These are phyloP conservation scores for Rhizomucor pusillus DNA, from an alignment of 371 early-diverging fungal species.

Conservation along the genomic window DNA sequence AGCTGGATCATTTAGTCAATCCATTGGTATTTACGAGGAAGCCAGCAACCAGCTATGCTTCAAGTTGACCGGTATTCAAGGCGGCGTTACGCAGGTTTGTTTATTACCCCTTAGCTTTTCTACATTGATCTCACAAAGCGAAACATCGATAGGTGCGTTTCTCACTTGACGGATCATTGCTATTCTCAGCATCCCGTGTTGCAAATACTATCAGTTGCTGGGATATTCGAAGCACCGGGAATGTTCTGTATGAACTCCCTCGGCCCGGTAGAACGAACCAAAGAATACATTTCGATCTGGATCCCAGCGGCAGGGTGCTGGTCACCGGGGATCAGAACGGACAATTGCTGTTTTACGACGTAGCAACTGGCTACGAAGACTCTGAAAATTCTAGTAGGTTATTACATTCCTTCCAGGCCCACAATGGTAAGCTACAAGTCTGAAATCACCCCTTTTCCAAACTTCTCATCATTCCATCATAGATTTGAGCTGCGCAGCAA, in stretches of 20 bases:
- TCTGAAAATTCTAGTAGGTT: not conserved
- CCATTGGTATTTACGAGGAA: conserved; percentile 67
- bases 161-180: conserved; percentile 56
- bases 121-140: not conserved
- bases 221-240: conserved; percentile 70
- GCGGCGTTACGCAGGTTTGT: conserved; percentile 37
- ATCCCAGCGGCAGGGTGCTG: conserved; percentile 52
- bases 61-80: conserved; percentile 42
- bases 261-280: conserved; percentile 65
- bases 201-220: conserved; percentile 57
- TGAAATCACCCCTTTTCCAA: too few relatives aligned
- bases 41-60: conserved; percentile 49
- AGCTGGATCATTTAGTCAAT: conserved; percentile 62
- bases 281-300: conserved; percentile 66
- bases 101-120: not conserved
- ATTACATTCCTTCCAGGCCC: not conserved
- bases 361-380: too few relatives aligned
- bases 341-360: too few relatives aligned
- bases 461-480: conserved; percentile 6
- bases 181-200: conserved; percentile 63
- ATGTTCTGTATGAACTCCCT: conserved; percentile 47
- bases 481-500: conserved; percentile 10
- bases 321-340: conserved; percentile 50
- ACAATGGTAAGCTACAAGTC: too few relatives aligned
- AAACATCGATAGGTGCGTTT: conserved; percentile 43